phyloP scores from a whole-genome alignment of 2,329 filamentous ascomycete genomes.

The Exophiala alcalophila region DNA sequence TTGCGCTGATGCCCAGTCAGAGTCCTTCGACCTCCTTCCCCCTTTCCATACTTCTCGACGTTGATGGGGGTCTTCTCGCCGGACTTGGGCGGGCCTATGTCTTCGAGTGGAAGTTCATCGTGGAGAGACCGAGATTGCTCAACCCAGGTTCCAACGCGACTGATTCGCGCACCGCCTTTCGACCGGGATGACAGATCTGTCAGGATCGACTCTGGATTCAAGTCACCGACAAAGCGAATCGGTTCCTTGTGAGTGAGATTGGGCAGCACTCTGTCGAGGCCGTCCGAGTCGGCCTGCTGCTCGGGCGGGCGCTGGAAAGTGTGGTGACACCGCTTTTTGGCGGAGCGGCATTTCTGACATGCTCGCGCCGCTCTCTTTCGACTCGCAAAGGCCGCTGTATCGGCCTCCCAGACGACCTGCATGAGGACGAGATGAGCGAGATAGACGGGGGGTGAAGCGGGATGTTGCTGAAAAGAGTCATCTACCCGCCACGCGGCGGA shows the following conservation, averaged over 20 bases:
- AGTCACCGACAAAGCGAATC: conserved; percentile 40
- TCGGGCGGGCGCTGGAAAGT: conserved; percentile 29
- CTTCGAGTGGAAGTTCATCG: conserved; percentile 17
- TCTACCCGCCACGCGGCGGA: no score
- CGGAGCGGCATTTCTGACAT: conserved; percentile 27
- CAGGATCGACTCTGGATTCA: conserved; percentile 42
- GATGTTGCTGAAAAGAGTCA: no score
- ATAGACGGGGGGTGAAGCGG: no score
- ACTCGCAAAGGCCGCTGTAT: conserved; percentile 29
- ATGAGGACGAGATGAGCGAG: no score
- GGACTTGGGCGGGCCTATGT: conserved; percentile 19
- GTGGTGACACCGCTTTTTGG: conserved; percentile 32
- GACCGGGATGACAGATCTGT: conserved; percentile 28
- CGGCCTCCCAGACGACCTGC: conserved; percentile 30
- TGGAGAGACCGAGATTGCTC: conserved; percentile 24
- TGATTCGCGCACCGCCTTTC: conserved; percentile 24
- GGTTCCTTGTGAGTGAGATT: conserved; percentile 30
- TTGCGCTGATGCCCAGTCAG: conserved; percentile 30
- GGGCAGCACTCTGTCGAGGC: conserved; percentile 26
- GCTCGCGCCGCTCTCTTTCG: conserved; percentile 30
- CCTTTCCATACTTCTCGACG: conserved; percentile 30
- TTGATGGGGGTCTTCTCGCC: conserved; percentile 29
- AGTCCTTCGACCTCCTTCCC: conserved; percentile 27
- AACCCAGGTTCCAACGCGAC: conserved; percentile 30
- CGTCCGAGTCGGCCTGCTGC: conserved; percentile 28